Evolutionary conservation across 148 eudicot genomes (phyloP).

Genomic region (Arctostaphylos glauca): DNA sequence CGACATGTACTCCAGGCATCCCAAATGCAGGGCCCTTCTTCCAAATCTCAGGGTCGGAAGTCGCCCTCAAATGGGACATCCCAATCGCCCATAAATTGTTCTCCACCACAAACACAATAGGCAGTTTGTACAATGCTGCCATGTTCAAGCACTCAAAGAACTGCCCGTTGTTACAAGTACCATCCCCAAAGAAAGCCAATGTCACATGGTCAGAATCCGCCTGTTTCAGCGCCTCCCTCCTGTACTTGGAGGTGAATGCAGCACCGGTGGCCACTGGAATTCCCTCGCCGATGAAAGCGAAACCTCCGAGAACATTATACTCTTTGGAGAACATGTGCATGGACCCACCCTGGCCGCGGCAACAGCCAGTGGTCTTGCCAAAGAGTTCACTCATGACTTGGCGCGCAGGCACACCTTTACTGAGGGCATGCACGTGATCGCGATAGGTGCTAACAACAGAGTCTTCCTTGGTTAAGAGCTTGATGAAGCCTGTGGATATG

Average conservation of each 20-base stretch:
- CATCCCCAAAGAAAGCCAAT: conserved; percentile 86
- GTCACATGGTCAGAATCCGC: conserved; percentile 81
- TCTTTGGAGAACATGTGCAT: conserved; percentile 99
- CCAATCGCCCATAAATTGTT: conserved; percentile 99
- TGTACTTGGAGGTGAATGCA: conserved; percentile 78
- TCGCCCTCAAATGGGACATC: conserved; percentile 93
- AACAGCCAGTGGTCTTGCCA: conserved; percentile 87
- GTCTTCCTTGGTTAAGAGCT: conserved; percentile 68
- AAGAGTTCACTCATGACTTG: conserved; percentile 91
- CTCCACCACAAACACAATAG: conserved; percentile 92
- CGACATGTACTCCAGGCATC: conserved; percentile 92
- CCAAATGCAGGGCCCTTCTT: conserved; percentile 98
- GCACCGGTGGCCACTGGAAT: conserved; percentile 95
- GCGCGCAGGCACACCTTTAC: conserved; percentile 86
- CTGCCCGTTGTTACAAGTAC: conserved; percentile 93
- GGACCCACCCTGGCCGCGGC: conserved; percentile 97
- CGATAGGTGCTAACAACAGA: conserved; percentile 85
- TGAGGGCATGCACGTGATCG: conserved; percentile 84
- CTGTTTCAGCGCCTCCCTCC: conserved; percentile 71
- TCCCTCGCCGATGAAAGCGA: conserved; percentile 95
- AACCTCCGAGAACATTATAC: conserved; percentile 88
- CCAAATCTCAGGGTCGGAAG: conserved; percentile 92
- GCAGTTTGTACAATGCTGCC: conserved; percentile 94
- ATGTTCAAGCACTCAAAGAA: conserved; percentile 97
- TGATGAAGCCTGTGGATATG: conserved; percentile 86